These are phyloP conservation scores for Wakefieldia striispora DNA, from an alignment of 768 basidiomycete genomes.

Conservation along the genomic window DNA sequence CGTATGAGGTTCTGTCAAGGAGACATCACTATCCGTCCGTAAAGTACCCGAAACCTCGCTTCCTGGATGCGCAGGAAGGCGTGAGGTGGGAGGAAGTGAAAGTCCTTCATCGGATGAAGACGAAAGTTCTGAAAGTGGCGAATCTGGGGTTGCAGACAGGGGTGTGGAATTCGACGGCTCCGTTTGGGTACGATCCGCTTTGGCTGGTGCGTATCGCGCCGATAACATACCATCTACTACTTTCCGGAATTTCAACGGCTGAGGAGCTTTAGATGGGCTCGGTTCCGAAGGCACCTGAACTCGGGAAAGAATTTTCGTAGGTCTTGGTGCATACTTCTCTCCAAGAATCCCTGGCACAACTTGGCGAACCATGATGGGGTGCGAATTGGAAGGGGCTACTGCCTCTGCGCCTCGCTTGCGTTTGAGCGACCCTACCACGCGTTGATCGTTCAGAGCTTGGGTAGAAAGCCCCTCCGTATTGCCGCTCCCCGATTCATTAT, in stretches of 20 bases:
- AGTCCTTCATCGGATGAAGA: slow-evolving; percentile 19
- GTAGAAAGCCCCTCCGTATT: slow-evolving; percentile 8
- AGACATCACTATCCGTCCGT: not conserved
- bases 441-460: slow-evolving; percentile 8
- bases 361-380: slow-evolving; percentile 34
- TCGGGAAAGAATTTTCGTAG: slow-evolving; percentile 13
- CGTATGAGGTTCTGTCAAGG: slow-evolving; percentile 12
- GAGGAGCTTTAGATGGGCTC: slow-evolving; percentile 21
- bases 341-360: slow-evolving; percentile 36
- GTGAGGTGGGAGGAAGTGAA: not conserved
- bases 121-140: slow-evolving; percentile 24
- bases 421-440: slow-evolving; percentile 28
- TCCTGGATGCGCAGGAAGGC: not conserved
- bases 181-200: slow-evolving; percentile 11
- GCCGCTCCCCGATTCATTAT: slow-evolving; percentile 6
- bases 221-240: slow-evolving; percentile 38
- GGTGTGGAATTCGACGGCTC: slow-evolving; percentile 3
- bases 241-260: slow-evolving; percentile 38
- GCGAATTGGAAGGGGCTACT: slow-evolving; percentile 17
- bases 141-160: slow-evolving; percentile 6
- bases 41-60: not conserved
- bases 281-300: slow-evolving; percentile 8
- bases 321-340: slow-evolving; percentile 28
- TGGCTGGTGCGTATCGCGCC: slow-evolving; percentile 23
- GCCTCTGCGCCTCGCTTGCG: slow-evolving; percentile 26